Evolutionary conservation across 306 rosid species (phyloP).

Genomic region (cucumber (Cucumis sativus)): DNA sequence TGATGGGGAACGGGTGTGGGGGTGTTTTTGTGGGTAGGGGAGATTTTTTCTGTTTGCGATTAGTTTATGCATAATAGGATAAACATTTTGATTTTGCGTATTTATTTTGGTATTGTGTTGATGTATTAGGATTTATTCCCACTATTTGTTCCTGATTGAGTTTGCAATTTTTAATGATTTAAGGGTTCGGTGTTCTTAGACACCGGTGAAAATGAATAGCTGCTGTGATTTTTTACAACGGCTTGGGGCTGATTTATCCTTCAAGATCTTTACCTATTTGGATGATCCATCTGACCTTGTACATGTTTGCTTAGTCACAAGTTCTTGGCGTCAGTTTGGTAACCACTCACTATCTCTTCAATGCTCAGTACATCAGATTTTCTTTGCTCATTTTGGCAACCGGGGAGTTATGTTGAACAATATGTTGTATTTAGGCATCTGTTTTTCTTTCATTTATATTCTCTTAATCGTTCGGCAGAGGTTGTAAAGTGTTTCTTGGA

Average conservation of each 20-base stretch:
- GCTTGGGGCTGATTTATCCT: not conserved
- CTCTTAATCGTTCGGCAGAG: not conserved
- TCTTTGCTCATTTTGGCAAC: not conserved
- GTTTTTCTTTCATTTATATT: not conserved
- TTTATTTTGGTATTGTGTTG: not conserved
- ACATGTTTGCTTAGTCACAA: conserved; percentile 33
- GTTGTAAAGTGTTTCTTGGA: not conserved
- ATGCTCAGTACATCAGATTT: not conserved
- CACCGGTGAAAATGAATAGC: not conserved
- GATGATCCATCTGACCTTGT: conserved; percentile 57
- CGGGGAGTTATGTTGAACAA: not conserved
- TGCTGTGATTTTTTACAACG: not conserved
- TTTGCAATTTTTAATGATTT: not conserved
- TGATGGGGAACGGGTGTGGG: no score
- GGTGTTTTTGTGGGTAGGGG: no score
- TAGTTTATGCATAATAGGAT: not conserved
- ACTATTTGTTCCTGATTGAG: not conserved
- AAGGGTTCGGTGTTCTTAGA: not conserved
- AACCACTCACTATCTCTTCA: not conserved
- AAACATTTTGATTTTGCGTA: not conserved
- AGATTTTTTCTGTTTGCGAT: not conserved
- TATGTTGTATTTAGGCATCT: not conserved
- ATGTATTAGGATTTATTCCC: not conserved
- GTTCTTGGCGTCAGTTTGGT: conserved; percentile 46
- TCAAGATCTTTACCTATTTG: conserved; percentile 30